Conservation (phyloP, 441 rosid species). For the Omphalea diandra region DNA sequence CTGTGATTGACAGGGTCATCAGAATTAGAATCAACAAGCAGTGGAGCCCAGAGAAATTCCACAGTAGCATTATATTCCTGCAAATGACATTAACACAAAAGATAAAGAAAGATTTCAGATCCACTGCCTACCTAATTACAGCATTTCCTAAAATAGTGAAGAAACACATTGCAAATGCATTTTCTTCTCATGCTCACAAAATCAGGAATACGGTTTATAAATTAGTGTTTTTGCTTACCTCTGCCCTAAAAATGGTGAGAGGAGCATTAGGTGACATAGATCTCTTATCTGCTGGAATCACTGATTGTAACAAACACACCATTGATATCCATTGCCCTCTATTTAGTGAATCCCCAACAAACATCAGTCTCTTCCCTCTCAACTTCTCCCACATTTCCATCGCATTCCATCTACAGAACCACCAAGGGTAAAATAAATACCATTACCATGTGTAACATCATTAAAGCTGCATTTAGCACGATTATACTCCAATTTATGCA, state of each 20-base stretch:
- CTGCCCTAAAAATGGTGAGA: constrained; percentile 88
- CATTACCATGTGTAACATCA: too few species aligned
- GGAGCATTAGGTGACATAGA: constrained; percentile 87
- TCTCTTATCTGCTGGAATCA: constrained; percentile 62
- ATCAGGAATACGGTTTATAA: too few species aligned
- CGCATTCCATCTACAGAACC: constrained; percentile 78
- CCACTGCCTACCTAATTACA: not conserved
- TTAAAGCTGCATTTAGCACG: constrained; percentile 2
- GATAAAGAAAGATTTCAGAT: constrained; percentile 18
- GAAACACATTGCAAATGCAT: not conserved
- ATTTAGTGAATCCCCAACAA: constrained; percentile 91
- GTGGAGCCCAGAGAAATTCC: constrained; percentile 95
- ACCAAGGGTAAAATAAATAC: not conserved
- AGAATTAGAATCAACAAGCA: constrained; percentile 90
- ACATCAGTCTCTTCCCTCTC: constrained; percentile 93
- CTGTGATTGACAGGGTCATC: constrained; percentile 97
- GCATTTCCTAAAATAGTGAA: not conserved
- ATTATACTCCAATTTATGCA: constrained; percentile 10
- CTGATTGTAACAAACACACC: constrained; percentile 88
- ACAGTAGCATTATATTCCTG: constrained; percentile 92
- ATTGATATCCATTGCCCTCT: constrained; percentile 99
- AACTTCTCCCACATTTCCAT: constrained; percentile 91
- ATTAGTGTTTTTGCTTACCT: constrained; percentile 44
- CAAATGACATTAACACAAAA: constrained; percentile 18
- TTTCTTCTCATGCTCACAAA: not conserved